phyloP scores from a whole-genome alignment of 495 filamentous ascomycete species.

The Venustampulla echinocandica region DNA sequence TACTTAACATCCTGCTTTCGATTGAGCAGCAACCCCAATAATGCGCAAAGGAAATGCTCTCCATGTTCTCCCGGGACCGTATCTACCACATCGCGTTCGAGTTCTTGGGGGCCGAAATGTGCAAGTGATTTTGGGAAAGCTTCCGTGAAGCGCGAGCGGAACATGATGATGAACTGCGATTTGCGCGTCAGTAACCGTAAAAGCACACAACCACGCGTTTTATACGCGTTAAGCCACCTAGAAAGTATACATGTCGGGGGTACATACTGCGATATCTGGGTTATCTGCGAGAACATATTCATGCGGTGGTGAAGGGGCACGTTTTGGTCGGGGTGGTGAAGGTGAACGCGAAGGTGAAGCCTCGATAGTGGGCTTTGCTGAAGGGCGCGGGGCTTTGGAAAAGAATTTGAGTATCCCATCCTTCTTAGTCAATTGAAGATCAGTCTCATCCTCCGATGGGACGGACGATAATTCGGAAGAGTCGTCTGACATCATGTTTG shows the following conservation, averaged over 20 bases:
- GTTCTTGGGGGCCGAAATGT: conserved; percentile 89
- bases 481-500: conserved; percentile 42
- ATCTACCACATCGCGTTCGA: conserved; percentile 79
- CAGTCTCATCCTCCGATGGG: conserved; percentile 44
- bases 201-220: conserved; percentile 29
- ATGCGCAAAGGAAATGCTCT: conserved; percentile 80
- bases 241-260: conserved; percentile 19
- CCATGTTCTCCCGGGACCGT: conserved; percentile 69
- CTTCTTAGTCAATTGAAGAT: conserved; percentile 38
- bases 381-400: conserved; percentile 32
- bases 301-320: conserved; percentile 77
- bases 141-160: conserved; percentile 84
- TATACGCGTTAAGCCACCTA: conserved; percentile 24
- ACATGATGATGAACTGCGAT: conserved; percentile 91
- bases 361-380: conserved; percentile 31
- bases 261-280: conserved; percentile 75
- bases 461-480: conserved; percentile 45
- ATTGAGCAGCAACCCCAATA: conserved; percentile 82
- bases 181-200: conserved; percentile 25
- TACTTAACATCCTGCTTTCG: conserved; percentile 98
- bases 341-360: too few species aligned
- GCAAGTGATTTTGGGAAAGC: conserved; percentile 76
- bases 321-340: conserved; percentile 61
- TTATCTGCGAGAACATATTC: conserved; percentile 85
- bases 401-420: conserved; percentile 51